Evolutionary conservation across 805 yeast species (phyloP).

Genomic region (Candida verbasci): DNA sequence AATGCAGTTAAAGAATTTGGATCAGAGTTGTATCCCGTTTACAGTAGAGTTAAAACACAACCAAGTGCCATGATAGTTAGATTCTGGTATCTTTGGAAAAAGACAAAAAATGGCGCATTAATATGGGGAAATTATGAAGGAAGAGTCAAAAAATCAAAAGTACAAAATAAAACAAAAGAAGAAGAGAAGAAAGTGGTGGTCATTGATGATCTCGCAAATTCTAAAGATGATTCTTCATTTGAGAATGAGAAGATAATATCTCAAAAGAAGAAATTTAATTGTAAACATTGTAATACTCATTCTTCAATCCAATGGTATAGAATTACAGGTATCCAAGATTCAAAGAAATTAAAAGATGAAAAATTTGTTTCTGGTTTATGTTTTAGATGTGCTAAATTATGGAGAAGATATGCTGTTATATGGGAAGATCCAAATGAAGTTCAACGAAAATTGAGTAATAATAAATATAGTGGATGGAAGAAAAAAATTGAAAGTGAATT

Average conservation of each 20-base stretch:
- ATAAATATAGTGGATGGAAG: constrained; percentile 50
- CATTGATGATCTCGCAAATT: constrained; percentile 52
- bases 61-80: constrained; percentile 76
- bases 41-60: constrained; percentile 67
- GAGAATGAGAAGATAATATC: constrained; percentile 48
- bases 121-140: constrained; percentile 86
- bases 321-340: constrained; percentile 58
- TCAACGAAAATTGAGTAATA: constrained; percentile 39
- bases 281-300: constrained; percentile 68
- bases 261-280: constrained; percentile 43
- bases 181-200: constrained; percentile 9
- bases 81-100: constrained; percentile 89
- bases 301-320: constrained; percentile 63
- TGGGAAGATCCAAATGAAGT: constrained; percentile 83
- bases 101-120: constrained; percentile 64
- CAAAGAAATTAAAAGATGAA: constrained; percentile 24
- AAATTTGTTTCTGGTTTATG: constrained; percentile 59
- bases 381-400: constrained; percentile 78
- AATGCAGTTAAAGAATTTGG: constrained; percentile 70
- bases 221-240: constrained; percentile 68
- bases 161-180: constrained; percentile 26
- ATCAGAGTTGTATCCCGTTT: constrained; percentile 73
- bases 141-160: constrained; percentile 51
- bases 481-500: constrained; percentile 64
- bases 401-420: constrained; percentile 84